Base-by-base conservation (phyloP, 495 filamentous ascomycete species). In the Bryoglossum gracile region DNA sequence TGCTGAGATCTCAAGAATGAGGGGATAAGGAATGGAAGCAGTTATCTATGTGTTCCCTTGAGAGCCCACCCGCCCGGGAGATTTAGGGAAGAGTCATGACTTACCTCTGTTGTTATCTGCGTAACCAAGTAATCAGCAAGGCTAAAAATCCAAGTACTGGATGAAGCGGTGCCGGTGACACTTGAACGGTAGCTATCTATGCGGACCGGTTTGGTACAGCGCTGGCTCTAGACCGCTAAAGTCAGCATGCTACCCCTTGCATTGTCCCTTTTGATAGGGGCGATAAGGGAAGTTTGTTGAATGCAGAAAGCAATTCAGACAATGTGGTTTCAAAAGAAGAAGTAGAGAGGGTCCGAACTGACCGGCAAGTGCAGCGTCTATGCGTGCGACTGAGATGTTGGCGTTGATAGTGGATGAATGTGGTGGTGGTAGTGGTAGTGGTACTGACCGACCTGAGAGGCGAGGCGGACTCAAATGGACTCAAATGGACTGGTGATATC, bases 281-380 rank as follows among this genome's bases (percentile, higher is more conserved):
- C 45, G 51, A 49, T 54, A 39, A 39, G 13, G 45, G 24, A 23
- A 19, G 30, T 19, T 33, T 14, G 33, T 38, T 40, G 37, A 50
- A 14, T 28, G 47, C 10, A 30, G 38, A n/a, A n/a, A n/a, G n/a
- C n/a, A n/a, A n/a, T n/a, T n/a, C n/a, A n/a, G n/a, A n/a, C n/a
- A n/a, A n/a, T n/a, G n/a, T n/a, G n/a, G n/a, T n/a, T n/a, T n/a
- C n/a, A n/a, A n/a, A n/a, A n/a, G n/a, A n/a, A n/a, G 25, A 50
- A 28, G 24, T 8, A 18, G 6, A 25, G 32, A 14, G 11, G 32
- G 46, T 33, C 14, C 25, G 19, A 25, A 46, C 50, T 0, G 42
- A 54, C 45, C 45, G 51, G 45, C 21, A 24, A 26, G 18, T 36
- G 14, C 25, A 25, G 38, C 19, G 19, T 1, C 28, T 37, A 43